These are phyloP conservation scores for Tillandsia fasciculata DNA, from an alignment of 176 grass and related monocot genomes.

Conservation along the genomic window DNA sequence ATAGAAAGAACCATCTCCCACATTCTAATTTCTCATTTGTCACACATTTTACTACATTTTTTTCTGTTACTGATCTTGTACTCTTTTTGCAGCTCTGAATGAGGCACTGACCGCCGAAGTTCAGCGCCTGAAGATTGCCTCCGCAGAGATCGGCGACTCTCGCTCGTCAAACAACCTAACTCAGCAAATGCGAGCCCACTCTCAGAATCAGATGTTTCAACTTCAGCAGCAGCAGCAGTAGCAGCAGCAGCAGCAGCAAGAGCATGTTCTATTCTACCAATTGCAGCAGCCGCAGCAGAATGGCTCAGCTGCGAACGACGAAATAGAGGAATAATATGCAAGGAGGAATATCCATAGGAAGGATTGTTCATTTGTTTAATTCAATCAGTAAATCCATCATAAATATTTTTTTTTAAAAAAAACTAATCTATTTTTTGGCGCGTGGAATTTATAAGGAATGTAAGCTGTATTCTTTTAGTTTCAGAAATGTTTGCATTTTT, in stretches of 20 bases:
- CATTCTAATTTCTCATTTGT: background rate
- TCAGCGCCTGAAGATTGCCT: slow-evolving; percentile 70
- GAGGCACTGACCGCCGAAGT: slow-evolving; percentile 80
- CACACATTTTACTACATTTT: background rate
- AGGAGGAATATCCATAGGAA: background rate
- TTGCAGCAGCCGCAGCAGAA: slow-evolving; percentile 54
- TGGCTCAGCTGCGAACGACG: slow-evolving; percentile 24
- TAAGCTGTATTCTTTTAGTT: no score
- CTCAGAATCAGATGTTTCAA: slow-evolving; percentile 50
- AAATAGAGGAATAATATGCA: slow-evolving; percentile 23
- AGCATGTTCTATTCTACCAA: slow-evolving; percentile 60
- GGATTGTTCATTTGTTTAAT: background rate
- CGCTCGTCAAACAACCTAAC: slow-evolving; percentile 33
- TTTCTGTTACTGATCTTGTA: background rate
- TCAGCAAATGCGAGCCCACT: slow-evolving; percentile 43
- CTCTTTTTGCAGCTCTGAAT: slow-evolving; percentile 47
- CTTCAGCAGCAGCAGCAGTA: slow-evolving; percentile 37
- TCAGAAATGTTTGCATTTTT: no score
- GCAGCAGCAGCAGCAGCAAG: slow-evolving; percentile 12
- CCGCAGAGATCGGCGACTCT: slow-evolving; percentile 37
- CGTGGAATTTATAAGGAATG: background rate
- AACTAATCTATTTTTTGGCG: slow-evolving; percentile 2
- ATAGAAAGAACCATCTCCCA: background rate
- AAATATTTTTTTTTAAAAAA: slow-evolving; percentile 45
- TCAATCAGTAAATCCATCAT: background rate